phyloP scores from a whole-genome alignment of 306 rosid genomes.

The Cajanus cajan region DNA sequence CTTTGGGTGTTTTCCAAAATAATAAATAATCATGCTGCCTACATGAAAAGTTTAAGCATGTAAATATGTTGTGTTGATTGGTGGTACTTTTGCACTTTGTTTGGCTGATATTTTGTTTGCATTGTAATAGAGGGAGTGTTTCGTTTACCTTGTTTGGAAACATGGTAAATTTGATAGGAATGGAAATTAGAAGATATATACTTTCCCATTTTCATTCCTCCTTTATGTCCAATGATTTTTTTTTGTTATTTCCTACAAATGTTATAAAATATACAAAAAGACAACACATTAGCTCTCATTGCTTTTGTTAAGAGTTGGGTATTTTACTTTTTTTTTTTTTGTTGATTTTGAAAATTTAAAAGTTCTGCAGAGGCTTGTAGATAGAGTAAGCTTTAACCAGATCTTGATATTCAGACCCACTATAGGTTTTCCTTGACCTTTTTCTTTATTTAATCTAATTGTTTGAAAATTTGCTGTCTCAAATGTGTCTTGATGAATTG shows the following conservation, averaged over 20 bases:
- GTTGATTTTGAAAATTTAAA: not conserved
- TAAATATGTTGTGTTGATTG: constrained; percentile 2
- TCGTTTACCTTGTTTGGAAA: constrained; percentile 21
- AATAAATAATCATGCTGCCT: not conserved
- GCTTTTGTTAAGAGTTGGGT: not conserved
- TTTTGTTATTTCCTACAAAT: not conserved
- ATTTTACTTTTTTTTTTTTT: not conserved
- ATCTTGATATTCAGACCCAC: constrained; percentile 6
- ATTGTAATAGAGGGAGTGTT: not conserved
- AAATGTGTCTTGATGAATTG: constrained; percentile 1
- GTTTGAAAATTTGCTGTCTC: not conserved
- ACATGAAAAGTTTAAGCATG: not conserved
- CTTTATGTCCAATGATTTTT: not conserved
- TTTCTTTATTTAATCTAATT: constrained; percentile 8
- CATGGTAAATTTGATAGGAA: constrained; percentile 10
- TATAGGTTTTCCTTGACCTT: not conserved
- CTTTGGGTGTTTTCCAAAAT: not conserved
- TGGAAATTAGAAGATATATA: not conserved
- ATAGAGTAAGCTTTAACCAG: constrained; percentile 7
- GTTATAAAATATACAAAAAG: not conserved
- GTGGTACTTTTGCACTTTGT: constrained; percentile 5
- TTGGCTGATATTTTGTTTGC: not conserved
- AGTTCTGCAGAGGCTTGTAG: not conserved
- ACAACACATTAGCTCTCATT: not conserved
- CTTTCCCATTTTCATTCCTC: not conserved